Percentiles rank a stretch among this genome's conserved stretches.
phyloP scores from a whole-genome alignment of 2,329 filamentous ascomycete species.

The Dendryphion nanum region DNA sequence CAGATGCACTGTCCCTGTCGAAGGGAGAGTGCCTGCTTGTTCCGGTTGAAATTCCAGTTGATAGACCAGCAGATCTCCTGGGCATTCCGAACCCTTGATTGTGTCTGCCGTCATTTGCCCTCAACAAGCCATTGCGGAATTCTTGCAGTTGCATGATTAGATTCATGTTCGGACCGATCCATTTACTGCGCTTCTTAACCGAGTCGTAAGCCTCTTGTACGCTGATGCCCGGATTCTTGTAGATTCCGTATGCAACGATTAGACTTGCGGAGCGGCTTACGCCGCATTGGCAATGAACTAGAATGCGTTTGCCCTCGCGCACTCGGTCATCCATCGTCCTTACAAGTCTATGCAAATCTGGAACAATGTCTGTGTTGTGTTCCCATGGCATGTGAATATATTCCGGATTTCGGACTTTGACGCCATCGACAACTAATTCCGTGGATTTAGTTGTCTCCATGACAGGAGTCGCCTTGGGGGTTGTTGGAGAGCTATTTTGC shows the following conservation, averaged over 20 bases:
- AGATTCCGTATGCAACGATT: conserved; percentile 83
- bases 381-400: conserved; percentile 89
- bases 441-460: conserved; percentile 22
- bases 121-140: conserved; percentile 57
- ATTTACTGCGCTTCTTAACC: conserved; percentile 76
- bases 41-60: conserved; percentile 20
- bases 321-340: conserved; percentile 73
- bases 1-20: conserved; percentile 27
- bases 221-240: conserved; percentile 71
- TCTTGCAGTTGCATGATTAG: conserved; percentile 87
- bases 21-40: conserved; percentile 33
- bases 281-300: conserved; percentile 83
- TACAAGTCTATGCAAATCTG: conserved; percentile 72
- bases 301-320: conserved; percentile 71
- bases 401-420: conserved; percentile 57
- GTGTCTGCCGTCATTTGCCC: conserved; percentile 33
- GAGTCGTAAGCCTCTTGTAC: conserved; percentile 82
- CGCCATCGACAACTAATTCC: conserved; percentile 24
- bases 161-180: conserved; percentile 92
- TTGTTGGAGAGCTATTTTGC: conserved; percentile 43
- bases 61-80: conserved; percentile 31
- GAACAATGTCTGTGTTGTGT: conserved; percentile 81
- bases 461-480: conserved; percentile 55
- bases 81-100: conserved; percentile 29
- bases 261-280: conserved; percentile 82